These are phyloP conservation scores for Epichloe sibirici DNA, from an alignment of 2,329 filamentous ascomycete species.

Conservation along the genomic window DNA sequence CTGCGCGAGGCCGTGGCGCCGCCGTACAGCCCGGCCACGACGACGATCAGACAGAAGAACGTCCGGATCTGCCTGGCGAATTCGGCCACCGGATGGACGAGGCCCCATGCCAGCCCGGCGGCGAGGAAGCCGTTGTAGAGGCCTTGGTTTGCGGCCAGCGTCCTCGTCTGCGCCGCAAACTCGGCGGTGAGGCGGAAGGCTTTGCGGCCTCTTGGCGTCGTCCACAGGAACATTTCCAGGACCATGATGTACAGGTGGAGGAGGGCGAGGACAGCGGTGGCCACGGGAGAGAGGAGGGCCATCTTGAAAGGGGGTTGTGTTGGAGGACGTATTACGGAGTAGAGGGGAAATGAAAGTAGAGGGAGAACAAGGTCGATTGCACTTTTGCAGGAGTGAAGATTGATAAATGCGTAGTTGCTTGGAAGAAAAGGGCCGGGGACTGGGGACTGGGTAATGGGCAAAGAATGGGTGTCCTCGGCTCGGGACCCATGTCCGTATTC, in stretches of 20 bases:
- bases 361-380: too few species aligned
- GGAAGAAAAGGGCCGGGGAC: too few species aligned
- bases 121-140: conserved; percentile 42
- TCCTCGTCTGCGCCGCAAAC: conserved; percentile 31
- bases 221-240: conserved; percentile 40
- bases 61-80: conserved; percentile 31
- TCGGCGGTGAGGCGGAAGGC: conserved; percentile 31
- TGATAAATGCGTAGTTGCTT: too few species aligned
- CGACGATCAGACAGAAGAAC: conserved; percentile 36
- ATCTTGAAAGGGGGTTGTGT: not conserved
- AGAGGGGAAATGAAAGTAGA: too few species aligned
- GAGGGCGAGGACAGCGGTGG: conserved; percentile 26
- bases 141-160: conserved; percentile 37
- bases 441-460: too few species aligned
- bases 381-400: too few species aligned
- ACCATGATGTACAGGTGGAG: conserved; percentile 36
- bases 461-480: too few species aligned
- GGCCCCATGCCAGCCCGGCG: conserved; percentile 33
- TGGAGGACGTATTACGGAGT: not conserved
- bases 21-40: conserved; percentile 33
- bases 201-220: conserved; percentile 29
- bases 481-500: too few species aligned
- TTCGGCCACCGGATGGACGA: conserved; percentile 30
- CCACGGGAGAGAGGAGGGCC: conserved; percentile 16
- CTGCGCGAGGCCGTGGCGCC: conserved; percentile 26